Evolutionary conservation across 768 basidiomycete species (phyloP), one percentile per base, ranked within the genome.

Genomic region (Pluteus cervinus): DNA sequence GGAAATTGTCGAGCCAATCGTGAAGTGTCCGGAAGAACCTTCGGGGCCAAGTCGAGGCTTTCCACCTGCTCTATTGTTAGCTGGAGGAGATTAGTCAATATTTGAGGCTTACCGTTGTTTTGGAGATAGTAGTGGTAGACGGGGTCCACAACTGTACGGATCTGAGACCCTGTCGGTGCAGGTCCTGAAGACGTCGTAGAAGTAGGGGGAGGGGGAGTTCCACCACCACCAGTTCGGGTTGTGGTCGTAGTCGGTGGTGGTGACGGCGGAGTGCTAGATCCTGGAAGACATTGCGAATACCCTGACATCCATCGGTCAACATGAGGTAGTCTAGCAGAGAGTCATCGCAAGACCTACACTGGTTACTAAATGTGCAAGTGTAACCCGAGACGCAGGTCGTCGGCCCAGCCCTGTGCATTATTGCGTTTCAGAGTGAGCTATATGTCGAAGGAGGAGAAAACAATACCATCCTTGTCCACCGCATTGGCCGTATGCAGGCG

Each of bases 101-200:
- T 17, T 22, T 23, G 12, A 25, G 36, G 46, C 63, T 33, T 37
- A 73, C 73, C 66, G 25, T 53, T 50, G 43, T 62, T 63, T 45
- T 76, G 76, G 15, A 78, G 61, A 53, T 78, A 78, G 49, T 75
- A 70, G 48, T 78, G 75, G 43, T 57, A 76, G 5, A 73, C 72
- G 4, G 76, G 75, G 31, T 63, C 65, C 45, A 69, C 62, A 23
- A 68, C 75, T 2, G 68, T 55, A 34, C 76, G 68, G 36, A 78
- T 75, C 44, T 75, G 74, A 20, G 70, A 68, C 4, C 62, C 66
- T 24, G 65, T 65, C 2, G 64, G 53, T 1, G 57, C 46, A 22
- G 69, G 53, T 24, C 65, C 62, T 7, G 58, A 51, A 3, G 56
- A 46, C 9, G 58, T 53, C 2, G 61, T 53, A n/a, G n/a, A n/a